Conservation (phyloP, 2,329 filamentous ascomycete genomes). For the Dothideomycetidae sp. region DNA sequence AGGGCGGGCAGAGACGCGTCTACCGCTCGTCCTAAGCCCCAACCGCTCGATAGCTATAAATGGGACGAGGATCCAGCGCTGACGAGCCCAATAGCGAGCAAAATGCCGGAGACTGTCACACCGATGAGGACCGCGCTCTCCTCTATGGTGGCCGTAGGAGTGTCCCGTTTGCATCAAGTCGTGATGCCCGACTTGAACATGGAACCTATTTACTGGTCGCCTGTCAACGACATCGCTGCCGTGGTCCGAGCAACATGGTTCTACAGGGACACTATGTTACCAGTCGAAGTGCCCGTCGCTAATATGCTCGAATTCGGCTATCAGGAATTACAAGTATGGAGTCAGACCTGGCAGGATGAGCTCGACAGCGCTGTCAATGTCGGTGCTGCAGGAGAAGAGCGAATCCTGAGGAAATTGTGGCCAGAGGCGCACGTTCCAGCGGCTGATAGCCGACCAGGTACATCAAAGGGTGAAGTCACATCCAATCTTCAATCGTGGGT, state of each 20-base stretch:
- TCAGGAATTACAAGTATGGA: constrained; percentile 72
- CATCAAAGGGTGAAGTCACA: constrained; percentile 18
- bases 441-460: constrained; percentile 28
- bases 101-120: constrained; percentile 13
- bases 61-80: constrained; percentile 28
- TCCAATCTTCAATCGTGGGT: constrained; percentile 5
- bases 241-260: constrained; percentile 92
- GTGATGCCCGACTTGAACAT: constrained; percentile 65
- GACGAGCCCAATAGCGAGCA: constrained; percentile 18
- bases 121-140: constrained; percentile 20
- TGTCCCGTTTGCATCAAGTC: constrained; percentile 82
- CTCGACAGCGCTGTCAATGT: constrained; percentile 80
- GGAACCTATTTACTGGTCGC: constrained; percentile 97
- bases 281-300: constrained; percentile 69
- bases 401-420: constrained; percentile 75
- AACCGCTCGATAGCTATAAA: constrained; percentile 33
- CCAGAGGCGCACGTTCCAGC: constrained; percentile 43
- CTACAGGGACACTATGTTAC: constrained; percentile 87
- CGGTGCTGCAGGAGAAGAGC: constrained; percentile 78
- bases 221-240: constrained; percentile 71
- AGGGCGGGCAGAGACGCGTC: background rate
- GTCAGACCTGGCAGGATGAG: constrained; percentile 84
- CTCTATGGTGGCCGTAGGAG: constrained; percentile 64
- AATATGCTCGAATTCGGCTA: constrained; percentile 92
- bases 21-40: constrained; percentile 21